Base-by-base conservation (phyloP, 2,329 filamentous ascomycete species). In the Pseudogymnoascus sp. region DNA sequence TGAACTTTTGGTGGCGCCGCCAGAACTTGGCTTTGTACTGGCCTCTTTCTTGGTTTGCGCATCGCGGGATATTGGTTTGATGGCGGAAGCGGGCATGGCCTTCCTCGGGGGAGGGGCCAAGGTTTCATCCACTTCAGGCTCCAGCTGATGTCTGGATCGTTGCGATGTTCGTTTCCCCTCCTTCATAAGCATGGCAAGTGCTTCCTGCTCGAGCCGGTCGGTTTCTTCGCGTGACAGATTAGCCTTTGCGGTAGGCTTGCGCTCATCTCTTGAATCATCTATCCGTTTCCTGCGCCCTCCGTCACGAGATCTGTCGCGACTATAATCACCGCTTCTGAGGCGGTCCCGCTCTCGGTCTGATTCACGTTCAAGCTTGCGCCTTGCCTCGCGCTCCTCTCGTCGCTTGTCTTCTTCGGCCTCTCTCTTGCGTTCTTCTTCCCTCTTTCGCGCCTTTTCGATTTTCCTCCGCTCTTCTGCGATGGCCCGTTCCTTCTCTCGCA, bases 381-480 rank as follows among this genome's bases (percentile, higher is more conserved):
- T 68, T 28, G 69, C 69, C 53, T 73, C 71, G 40, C 68, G 66
- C 18, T 72, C 70, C n/a, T 68, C 77, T 68, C 75, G 69, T 63
- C 75, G 74, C 59, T 75, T 77, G 68, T 80, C 78, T 63, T 76
- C 77, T 49, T 80, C 75, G 36, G 75, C 77, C 64, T 82, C 78
- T 12, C 66, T 59, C 61, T 80, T 70, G 72, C 74, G 80, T 71
- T 75, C 78, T 71, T 72, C 79, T 70, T 75, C 80, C 81, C 75
- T 84, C 81, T 71, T 87, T 82, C 68, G 70, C n/a, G 69, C 67
- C 25, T 77, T 78, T 42, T 83, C 82, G 46, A 85, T 82, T 62
- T 82, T 80, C 28, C 78, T 78, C 70, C 85, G 85, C 73, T 87
- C 84, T 70, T 84, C 86, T 63, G 87, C 81, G 36, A 84, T 82